These are phyloP conservation scores for Areca catechu DNA, from an alignment of 176 grass and related monocot genomes.

Conservation along the genomic window DNA sequence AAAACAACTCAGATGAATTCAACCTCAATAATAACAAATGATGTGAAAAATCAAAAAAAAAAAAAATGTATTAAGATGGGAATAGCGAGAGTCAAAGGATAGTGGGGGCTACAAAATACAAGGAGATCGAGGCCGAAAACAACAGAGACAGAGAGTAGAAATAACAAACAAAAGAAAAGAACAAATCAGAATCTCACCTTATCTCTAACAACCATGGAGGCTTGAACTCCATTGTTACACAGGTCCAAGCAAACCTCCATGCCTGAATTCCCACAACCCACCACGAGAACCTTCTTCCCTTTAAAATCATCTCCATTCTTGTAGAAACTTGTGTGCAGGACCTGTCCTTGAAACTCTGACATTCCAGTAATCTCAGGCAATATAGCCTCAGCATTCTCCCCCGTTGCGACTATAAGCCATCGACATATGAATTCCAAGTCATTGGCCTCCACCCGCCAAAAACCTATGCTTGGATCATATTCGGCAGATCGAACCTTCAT, in stretches of 20 bases:
- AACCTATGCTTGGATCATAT: conserved; percentile 43
- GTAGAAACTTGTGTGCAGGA: conserved; percentile 71
- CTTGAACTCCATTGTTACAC: conserved; percentile 57
- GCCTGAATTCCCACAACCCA: conserved; percentile 87
- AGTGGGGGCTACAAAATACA: no score
- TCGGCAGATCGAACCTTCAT: conserved; percentile 33
- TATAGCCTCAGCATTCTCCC: conserved; percentile 65
- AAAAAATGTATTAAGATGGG: no score
- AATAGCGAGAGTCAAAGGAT: no score
- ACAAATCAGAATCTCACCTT: conserved; percentile 39
- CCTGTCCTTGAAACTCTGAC: conserved; percentile 23
- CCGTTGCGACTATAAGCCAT: conserved; percentile 78
- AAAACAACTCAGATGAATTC: no score
- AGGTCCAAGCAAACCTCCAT: conserved; percentile 97
- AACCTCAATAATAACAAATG: no score
- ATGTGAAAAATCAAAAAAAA: no score
- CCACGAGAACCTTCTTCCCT: conserved; percentile 67
- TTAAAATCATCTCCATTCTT: conserved; percentile 54
- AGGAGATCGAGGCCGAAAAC: neutral
- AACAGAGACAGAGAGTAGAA: neutral
- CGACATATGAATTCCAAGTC: conserved; percentile 52
- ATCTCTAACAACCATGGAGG: conserved; percentile 80
- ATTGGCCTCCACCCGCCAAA: conserved; percentile 45
- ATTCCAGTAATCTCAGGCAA: conserved; percentile 37
- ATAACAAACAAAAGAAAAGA: conserved; percentile 2